A percentile compares a stretch with the other conserved stretches of the same genome.
phyloP scores from a whole-genome alignment of 1,284 basidiomycete species.

The Apiotrichum porosum region DNA sequence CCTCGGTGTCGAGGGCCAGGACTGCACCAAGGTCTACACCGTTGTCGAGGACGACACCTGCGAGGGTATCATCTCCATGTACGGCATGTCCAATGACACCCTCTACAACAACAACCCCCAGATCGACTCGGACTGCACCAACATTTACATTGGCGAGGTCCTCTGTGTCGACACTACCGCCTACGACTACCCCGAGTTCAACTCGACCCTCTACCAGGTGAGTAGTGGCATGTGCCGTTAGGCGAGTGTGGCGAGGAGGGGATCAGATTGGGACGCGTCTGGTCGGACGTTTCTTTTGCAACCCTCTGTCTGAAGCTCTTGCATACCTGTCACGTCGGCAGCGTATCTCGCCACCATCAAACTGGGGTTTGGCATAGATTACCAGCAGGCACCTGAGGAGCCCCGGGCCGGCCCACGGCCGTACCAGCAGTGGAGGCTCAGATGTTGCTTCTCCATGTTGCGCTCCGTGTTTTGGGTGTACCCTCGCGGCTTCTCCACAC shows the following conservation, averaged over 20 bases:
- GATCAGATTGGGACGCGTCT: not conserved
- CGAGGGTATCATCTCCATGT: conserved; percentile 33
- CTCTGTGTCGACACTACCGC: conserved; percentile 46
- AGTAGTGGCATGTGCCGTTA: conserved; percentile 7
- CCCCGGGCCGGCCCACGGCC: not conserved
- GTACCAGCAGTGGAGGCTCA: too few species aligned
- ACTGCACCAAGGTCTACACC: conserved; percentile 48
- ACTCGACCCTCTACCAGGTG: conserved; percentile 39
- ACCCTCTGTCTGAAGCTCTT: too few species aligned
- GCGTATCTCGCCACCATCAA: too few species aligned
- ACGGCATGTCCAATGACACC: conserved; percentile 40
- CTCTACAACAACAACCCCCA: conserved; percentile 49
- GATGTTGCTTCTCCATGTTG: too few species aligned
- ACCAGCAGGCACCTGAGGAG: too few species aligned
- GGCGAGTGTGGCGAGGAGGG: not conserved
- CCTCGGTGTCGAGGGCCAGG: conserved; percentile 41
- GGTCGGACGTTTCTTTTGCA: too few species aligned
- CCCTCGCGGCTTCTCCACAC: too few species aligned
- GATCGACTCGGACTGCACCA: conserved; percentile 45
- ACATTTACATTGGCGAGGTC: conserved; percentile 50
- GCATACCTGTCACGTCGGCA: too few species aligned
- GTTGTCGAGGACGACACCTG: conserved; percentile 48
- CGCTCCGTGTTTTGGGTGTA: too few species aligned
- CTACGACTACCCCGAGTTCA: conserved; percentile 42
- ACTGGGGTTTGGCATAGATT: too few species aligned